Base-by-base conservation (phyloP, 2,329 filamentous ascomycete species). In the Verticillium isaacii region DNA sequence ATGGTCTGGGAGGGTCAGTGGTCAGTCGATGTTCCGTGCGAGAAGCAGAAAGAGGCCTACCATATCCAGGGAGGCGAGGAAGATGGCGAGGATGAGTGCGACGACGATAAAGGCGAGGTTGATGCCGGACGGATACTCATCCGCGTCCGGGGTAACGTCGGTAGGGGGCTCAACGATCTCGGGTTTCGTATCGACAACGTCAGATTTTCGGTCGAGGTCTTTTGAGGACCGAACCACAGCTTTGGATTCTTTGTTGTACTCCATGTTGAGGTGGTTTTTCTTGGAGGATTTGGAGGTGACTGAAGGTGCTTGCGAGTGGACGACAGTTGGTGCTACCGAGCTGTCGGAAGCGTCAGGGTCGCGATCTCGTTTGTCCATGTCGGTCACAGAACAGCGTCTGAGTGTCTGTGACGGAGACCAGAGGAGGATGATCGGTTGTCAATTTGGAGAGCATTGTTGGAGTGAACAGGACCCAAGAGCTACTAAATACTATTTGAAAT, bases 1-100 rank as follows among this genome's bases (percentile, higher is more conserved):
- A 80, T 78, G 19, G 73, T 73, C 60, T 74, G 74, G 29, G 62
- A 2, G 29, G 25, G 11, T 32, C 17, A 59, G 23, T 52, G 23
- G 6, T 29, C 29, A 29, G 29, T 29, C 5, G 4, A 29, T 6
- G 29, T 29, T 29, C 29, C 29, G 14, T 11, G 6, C n/a, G 32
- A 25, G 32, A 34, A n/a, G 23, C 32, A n/a, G n/a, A 5, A 5
- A 5, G 5, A 12, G 0, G 14, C n/a, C 6, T 5, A 12, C 58
- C 69, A 59, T 64, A 72, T 75, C 75, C 4, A 78, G 69, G 1
- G 76, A 75, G 72, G 78, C 76, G 50, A 78, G 69, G 62, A 78
- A 77, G 12, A 78, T 75, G 15, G 74, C 73, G 15, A 78, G 63
- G 39, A 72, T 76, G 15, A 78, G 67, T 4, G 76, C 76, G 32